Conservation (phyloP, 805 yeast genomes). For the Candida maltosa region DNA sequence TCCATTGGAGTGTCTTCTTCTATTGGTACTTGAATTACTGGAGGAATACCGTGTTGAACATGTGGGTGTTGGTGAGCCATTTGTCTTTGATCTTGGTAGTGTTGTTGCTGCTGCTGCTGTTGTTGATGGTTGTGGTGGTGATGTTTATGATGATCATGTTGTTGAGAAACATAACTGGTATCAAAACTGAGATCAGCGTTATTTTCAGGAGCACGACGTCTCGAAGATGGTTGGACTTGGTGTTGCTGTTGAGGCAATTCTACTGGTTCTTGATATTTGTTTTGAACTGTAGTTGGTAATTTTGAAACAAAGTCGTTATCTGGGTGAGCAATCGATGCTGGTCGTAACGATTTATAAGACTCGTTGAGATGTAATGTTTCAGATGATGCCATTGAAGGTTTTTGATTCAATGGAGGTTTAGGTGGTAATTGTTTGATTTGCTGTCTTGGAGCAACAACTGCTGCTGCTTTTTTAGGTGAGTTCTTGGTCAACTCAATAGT, state of each 20-base stretch:
- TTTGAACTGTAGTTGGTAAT: conserved; percentile 28
- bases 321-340: conserved; percentile 17
- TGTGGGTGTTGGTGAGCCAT: neutral
- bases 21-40: neutral
- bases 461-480: conserved; percentile 11
- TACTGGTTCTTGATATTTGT: conserved; percentile 24
- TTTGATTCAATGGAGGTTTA: neutral
- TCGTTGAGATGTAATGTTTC: conserved; percentile 3
- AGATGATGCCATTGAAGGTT: conserved; percentile 1
- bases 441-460: neutral
- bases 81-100: no score
- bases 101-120: conserved; percentile 2
- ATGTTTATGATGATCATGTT: conserved; percentile 3
- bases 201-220: conserved; percentile 12
- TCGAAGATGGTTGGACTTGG: conserved; percentile 8
- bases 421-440: neutral
- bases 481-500: conserved; percentile 70
- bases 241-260: conserved; percentile 21
- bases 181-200: conserved; percentile 4
- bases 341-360: neutral
- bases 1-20: conserved; percentile 1
- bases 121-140: conserved; percentile 2
- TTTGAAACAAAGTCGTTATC: conserved; percentile 17
- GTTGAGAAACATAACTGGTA: conserved; percentile 5
- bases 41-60: neutral